These are phyloP conservation scores for Grosmannia penicillata DNA, from an alignment of 2,329 filamentous ascomycete genomes.

Conservation along the genomic window DNA sequence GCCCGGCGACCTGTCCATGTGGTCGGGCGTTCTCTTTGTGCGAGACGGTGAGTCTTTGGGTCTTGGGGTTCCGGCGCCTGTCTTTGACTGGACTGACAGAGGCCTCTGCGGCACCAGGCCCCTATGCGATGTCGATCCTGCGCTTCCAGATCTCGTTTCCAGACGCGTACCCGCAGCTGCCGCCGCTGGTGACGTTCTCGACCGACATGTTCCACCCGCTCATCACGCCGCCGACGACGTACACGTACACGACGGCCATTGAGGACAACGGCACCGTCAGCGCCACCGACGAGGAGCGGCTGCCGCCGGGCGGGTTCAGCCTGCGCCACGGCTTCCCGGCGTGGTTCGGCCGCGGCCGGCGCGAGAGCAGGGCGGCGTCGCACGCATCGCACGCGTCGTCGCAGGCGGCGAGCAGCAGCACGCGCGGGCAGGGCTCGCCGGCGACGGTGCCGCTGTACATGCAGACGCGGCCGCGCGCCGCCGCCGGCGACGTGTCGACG, in stretches of 20 bases:
- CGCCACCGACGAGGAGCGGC: slow-evolving; percentile 65
- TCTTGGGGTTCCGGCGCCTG: background rate
- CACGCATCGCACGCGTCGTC: background rate
- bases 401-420: background rate
- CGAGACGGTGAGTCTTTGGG: slow-evolving; percentile 52
- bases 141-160: slow-evolving; percentile 87
- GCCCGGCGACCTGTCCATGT: slow-evolving; percentile 65
- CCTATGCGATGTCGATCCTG: slow-evolving; percentile 74
- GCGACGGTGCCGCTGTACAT: slow-evolving; percentile 20
- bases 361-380: slow-evolving; percentile 8
- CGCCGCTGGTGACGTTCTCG: slow-evolving; percentile 74
- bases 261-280: slow-evolving; percentile 65
- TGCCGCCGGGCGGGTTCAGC: slow-evolving; percentile 83
- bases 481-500: slow-evolving; percentile 33
- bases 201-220: slow-evolving; percentile 94
- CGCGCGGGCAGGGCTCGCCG: background rate
- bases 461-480: slow-evolving; percentile 19
- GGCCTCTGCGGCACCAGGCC: too few species aligned
- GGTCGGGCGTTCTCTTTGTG: slow-evolving; percentile 86
- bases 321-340: slow-evolving; percentile 78
- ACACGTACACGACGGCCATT: slow-evolving; percentile 74
- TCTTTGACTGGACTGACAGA: too few species aligned
- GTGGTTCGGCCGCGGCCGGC: slow-evolving; percentile 46
- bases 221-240: slow-evolving; percentile 83
- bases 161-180: slow-evolving; percentile 59